phyloP scores from a whole-genome alignment of 352 stramenopile genomes.

The Globisporangium nunn region DNA sequence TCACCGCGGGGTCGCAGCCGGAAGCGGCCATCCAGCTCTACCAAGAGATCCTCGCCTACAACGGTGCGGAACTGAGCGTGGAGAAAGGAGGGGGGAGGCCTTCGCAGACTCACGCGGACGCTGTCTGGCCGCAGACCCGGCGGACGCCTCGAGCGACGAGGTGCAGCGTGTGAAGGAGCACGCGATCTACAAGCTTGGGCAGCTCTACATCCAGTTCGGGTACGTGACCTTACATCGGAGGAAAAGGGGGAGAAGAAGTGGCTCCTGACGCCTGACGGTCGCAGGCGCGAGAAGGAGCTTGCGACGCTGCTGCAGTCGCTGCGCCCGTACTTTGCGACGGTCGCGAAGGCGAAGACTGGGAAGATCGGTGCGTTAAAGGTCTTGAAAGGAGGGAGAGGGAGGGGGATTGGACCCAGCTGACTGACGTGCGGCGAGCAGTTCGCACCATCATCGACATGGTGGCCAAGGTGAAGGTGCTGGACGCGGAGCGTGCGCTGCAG shows the following conservation, averaged over 20 bases:
- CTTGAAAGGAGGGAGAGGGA: no score
- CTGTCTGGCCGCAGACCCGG: conserved; percentile 21
- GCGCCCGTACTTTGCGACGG: conserved; percentile 90
- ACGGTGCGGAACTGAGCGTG: background rate
- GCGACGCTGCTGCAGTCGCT: conserved; percentile 81
- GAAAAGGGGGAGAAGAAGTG: background rate
- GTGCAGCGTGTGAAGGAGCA: conserved; percentile 93
- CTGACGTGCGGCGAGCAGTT: conserved; percentile 41
- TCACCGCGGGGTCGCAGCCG: conserved; percentile 29
- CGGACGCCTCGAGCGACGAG: conserved; percentile 56
- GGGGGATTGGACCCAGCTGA: background rate
- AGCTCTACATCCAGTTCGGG: conserved; percentile 87
- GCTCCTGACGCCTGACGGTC: background rate
- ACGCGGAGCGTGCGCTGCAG: conserved; percentile 91
- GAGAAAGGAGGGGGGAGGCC: background rate
- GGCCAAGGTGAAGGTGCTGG: conserved; percentile 82
- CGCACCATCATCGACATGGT: conserved; percentile 97
- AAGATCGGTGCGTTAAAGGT: conserved; percentile 87
- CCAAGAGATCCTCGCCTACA: conserved; percentile 73
- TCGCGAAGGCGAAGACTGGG: conserved; percentile 97
- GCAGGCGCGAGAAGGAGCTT: conserved; percentile 76
- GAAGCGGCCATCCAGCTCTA: conserved; percentile 48
- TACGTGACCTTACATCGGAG: conserved; percentile 15
- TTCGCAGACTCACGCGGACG: no score
- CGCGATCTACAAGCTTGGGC: conserved; percentile 92